Evolutionary conservation across 2,329 filamentous ascomycete genomes (phyloP), one percentile per base, ranked within the genome.

Genomic region (Elsinoe arachidis): DNA sequence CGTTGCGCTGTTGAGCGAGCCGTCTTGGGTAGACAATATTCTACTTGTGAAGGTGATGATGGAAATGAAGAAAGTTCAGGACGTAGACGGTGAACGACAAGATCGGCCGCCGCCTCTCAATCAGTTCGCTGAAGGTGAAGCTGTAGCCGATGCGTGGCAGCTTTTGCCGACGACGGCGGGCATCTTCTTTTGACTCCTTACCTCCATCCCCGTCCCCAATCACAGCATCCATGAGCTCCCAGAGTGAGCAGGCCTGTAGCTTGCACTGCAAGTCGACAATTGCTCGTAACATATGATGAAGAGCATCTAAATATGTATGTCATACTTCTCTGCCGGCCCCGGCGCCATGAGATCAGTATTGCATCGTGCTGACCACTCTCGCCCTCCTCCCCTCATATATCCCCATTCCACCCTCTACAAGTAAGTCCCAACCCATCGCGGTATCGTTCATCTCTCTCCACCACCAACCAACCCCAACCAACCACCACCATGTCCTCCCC

Each of bases 261-360:
- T 30, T 9, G 9, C 26, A 30, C 26, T 30, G 2, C 26, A 30
- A 30, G 26, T 30, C 26, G 26, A 5, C 26, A 30, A 30, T 4
- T 5, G 4, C 7, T 30, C 26, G 26, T 30, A 9, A 30, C 26
- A 30, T 9, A 30, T 30, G 26, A 30, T 30, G 26, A 30, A 30
- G 26, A 30, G 26, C 7, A 30, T 30, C 26, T 30, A 30, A 7
- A 9, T 4, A 30, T 30, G 26, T 30, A 7, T 30, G 26, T 30
- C 19, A 12, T 17, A 10, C 35, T 19, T 15, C 17, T 34, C 46
- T 51, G 46, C 46, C 46, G 46, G 33, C 23, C 33, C 30, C 46
- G 26, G 46, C 46, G 26, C 46, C 46, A 51, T 51, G 46, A 51
- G 15, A 15, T 51, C 46, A 51, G 46, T 34, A 51, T 51, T 51